Percentiles rank a stretch among this genome's conserved stretches.
Conservation (phyloP, 2,329 filamentous ascomycete genomes). For the Dryadomyces sulphureus region DNA sequence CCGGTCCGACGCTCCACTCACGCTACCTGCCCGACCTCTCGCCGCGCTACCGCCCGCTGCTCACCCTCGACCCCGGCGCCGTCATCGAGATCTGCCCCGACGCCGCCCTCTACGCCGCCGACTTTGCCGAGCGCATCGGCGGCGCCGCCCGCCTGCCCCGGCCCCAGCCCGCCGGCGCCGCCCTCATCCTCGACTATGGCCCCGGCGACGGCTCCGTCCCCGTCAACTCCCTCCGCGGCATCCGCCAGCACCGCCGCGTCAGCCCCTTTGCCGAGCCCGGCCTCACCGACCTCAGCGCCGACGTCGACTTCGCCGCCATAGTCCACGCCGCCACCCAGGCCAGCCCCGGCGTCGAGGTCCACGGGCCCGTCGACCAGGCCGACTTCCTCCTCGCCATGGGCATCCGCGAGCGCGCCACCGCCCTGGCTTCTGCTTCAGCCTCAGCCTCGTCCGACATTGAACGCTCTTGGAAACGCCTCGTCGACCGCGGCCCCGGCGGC, state of each 20-base stretch:
- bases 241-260: constrained; percentile 60
- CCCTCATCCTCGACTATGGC: constrained; percentile 93
- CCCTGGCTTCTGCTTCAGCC: constrained; percentile 42
- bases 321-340: constrained; percentile 68
- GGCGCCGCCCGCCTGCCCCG: constrained; percentile 44
- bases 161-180: constrained; percentile 58
- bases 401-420: constrained; percentile 60
- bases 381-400: constrained; percentile 70
- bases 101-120: constrained; percentile 60
- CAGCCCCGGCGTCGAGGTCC: constrained; percentile 72
- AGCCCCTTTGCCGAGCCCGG: constrained; percentile 71
- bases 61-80: constrained; percentile 44
- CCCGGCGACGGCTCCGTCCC: constrained; percentile 58
- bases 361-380: constrained; percentile 80
- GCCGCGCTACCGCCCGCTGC: constrained; percentile 61
- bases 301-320: constrained; percentile 83
- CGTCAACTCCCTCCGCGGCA: constrained; percentile 79
- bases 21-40: constrained; percentile 75
- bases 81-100: constrained; percentile 87
- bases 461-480: constrained; percentile 62
- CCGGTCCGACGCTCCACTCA: constrained; percentile 64
- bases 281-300: constrained; percentile 74
- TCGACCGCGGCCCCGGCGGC: constrained; percentile 67
- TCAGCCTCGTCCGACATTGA: constrained; percentile 48
- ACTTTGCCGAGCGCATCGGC: constrained; percentile 76